A percentile compares a stretch with the other conserved stretches of the same genome.
Conservation (phyloP, 108 stramenopile genomes). For the Conticribra weissflogii region DNA sequence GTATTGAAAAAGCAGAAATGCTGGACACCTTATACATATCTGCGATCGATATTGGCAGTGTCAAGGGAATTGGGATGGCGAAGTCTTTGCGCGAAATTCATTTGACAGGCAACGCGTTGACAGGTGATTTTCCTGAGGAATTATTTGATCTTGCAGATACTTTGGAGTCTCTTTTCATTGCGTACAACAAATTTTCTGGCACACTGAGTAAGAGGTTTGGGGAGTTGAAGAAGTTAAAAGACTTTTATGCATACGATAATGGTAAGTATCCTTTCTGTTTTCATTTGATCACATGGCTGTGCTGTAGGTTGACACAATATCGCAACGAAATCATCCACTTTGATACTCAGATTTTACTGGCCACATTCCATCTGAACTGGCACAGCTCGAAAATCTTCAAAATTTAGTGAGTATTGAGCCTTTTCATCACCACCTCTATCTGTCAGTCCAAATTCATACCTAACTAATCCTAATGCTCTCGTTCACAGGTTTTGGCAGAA, state of each 20-base stretch:
- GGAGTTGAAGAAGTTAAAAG: slow-evolving; percentile 53
- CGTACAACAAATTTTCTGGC: slow-evolving; percentile 67
- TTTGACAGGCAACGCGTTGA: slow-evolving; percentile 49
- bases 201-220: slow-evolving; percentile 59
- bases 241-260: slow-evolving; percentile 48
- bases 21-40: slow-evolving; percentile 55
- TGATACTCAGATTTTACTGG: slow-evolving; percentile 71
- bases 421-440: background rate
- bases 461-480: background rate
- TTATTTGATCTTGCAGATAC: slow-evolving; percentile 55
- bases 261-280: background rate
- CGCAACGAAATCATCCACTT: too few species aligned
- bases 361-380: slow-evolving; percentile 56
- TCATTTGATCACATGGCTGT: too few species aligned
- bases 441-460: background rate
- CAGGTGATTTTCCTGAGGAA: slow-evolving; percentile 54
- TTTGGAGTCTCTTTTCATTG: slow-evolving; percentile 47
- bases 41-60: slow-evolving; percentile 43
- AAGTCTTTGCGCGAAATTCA: slow-evolving; percentile 54
- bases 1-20: slow-evolving; percentile 53
- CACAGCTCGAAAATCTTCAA: slow-evolving; percentile 42
- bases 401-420: slow-evolving; percentile 25
- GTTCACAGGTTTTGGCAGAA: slow-evolving; percentile 26
- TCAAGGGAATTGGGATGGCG: slow-evolving; percentile 56
- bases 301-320: too few species aligned